Percentiles rank a stretch among this genome's conserved stretches.
Conservation (phyloP, 2,329 filamentous ascomycete genomes). For the Pseudocercospora macadamiae region DNA sequence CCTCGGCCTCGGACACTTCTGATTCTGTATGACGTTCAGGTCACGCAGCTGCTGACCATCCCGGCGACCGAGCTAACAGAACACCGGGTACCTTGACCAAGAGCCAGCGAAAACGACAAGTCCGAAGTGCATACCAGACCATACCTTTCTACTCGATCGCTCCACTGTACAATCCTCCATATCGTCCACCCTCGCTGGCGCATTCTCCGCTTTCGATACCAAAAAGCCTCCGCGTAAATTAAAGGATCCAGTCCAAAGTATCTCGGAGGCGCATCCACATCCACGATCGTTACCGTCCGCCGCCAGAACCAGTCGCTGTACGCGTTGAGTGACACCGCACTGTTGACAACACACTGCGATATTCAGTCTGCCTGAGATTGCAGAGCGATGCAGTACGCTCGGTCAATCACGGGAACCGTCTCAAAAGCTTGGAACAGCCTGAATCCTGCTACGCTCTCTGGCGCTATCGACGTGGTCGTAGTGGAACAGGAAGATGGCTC, state of each 20-base stretch:
- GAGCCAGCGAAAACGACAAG: not conserved
- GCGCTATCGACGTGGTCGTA: constrained; percentile 98
- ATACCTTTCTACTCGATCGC: not conserved
- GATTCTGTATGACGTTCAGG: not conserved
- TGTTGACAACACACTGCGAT: not conserved
- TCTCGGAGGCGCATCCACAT: not conserved
- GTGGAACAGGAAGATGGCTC: constrained; percentile 91
- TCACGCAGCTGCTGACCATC: constrained; percentile 8
- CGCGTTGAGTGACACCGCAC: not conserved
- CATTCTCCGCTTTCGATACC: not conserved
- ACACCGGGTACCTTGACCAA: not conserved
- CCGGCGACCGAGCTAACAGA: not conserved
- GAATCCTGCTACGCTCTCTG: constrained; percentile 94
- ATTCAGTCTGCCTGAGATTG: not conserved
- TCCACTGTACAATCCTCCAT: not conserved
- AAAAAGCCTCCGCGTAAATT: not conserved
- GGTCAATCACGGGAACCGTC: constrained; percentile 91
- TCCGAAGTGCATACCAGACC: not conserved
- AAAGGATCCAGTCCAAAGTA: not conserved
- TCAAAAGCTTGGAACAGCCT: constrained; percentile 99
- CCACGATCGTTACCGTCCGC: not conserved
- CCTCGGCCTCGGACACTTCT: not conserved
- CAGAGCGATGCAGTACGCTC: constrained; percentile 86
- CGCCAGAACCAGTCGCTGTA: too few relatives aligned
- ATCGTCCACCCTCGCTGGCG: not conserved